Evolutionary conservation across 2,329 filamentous ascomycete species (phyloP).

Genomic region (Didymella segeticola): DNA sequence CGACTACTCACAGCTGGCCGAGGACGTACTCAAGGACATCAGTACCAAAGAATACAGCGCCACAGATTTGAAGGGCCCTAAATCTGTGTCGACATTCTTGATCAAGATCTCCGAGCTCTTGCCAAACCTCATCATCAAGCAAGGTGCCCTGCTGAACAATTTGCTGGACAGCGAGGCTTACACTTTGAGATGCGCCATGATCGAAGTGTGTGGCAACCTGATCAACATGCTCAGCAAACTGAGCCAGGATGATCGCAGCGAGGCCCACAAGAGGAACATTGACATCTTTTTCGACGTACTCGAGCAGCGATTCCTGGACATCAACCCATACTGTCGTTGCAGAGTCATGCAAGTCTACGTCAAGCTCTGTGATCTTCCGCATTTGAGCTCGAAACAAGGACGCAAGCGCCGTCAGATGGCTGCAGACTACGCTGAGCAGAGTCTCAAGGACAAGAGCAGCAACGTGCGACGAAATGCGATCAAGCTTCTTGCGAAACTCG

Average conservation of each 20-base stretch:
- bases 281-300: constrained; percentile 97
- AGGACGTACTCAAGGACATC: constrained; percentile 91
- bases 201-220: constrained; percentile 97
- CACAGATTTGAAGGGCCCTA: constrained; percentile 93
- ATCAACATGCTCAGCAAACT: constrained; percentile 89
- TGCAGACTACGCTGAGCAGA: constrained; percentile 84
- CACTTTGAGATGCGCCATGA: constrained; percentile 88
- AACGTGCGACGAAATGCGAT: constrained; percentile 95
- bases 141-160: constrained; percentile 94
- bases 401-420: constrained; percentile 82
- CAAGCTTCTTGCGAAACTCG: constrained; percentile 84
- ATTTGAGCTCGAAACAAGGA: constrained; percentile 66
- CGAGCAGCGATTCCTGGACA: constrained; percentile 92
- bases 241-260: constrained; percentile 77
- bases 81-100: constrained; percentile 94
- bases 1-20: constrained; percentile 92
- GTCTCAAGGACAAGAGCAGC: constrained; percentile 96
- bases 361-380: constrained; percentile 87
- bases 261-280: constrained; percentile 93
- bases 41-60: constrained; percentile 98
- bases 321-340: constrained; percentile 95
- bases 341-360: constrained; percentile 91
- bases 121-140: constrained; percentile 91
- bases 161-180: constrained; percentile 96
- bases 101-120: constrained; percentile 91